A percentile compares a stretch with the other conserved stretches of the same genome.
Conservation (phyloP, 2,329 filamentous ascomycete species). For the Aureobasidium sp. region DNA sequence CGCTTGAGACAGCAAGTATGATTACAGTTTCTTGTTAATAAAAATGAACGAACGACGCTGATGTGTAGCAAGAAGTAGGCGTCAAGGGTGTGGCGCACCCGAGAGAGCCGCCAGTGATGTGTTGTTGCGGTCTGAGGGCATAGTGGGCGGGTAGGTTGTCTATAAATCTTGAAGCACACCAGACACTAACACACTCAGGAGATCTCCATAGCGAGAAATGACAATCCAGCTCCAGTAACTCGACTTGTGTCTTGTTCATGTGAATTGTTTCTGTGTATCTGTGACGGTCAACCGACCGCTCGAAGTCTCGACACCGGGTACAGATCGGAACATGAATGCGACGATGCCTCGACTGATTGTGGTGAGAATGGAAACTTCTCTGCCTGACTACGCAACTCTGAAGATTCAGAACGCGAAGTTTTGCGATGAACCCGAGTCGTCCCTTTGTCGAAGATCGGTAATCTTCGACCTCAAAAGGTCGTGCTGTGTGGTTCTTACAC, state of each 20-base stretch:
- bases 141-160: background rate
- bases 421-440: background rate
- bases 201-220: background rate
- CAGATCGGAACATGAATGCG: no score
- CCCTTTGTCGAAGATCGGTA: no score
- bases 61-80: background rate
- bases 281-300: background rate
- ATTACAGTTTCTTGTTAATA: background rate
- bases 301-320: background rate
- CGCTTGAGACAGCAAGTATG: background rate
- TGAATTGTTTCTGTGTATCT: background rate
- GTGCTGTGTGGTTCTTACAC: background rate
- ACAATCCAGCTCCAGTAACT: background rate
- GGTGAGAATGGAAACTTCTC: background rate
- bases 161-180: background rate
- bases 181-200: background rate
- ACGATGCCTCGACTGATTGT: background rate
- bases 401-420: background rate
- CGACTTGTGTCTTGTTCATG: background rate
- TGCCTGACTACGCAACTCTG: background rate
- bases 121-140: background rate
- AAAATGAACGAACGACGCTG: background rate
- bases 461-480: no score
- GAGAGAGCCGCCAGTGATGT: background rate
- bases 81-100: background rate